Evolutionary conservation across 176 grass and related monocot species (phyloP).

Genomic region (Triticum aestivum): IWGSC_CS_RefSeq_v2.1 NC_057804.1:65511975-65512474

Average conservation of each 20-base stretch:
- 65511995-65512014: too few relatives aligned
- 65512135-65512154: background rate
- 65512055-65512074: background rate
- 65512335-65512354: too few relatives aligned
- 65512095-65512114: background rate
- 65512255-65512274: background rate
- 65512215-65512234: background rate
- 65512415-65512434: too few relatives aligned
- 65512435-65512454: too few relatives aligned
- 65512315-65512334: too few relatives aligned
- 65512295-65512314: background rate
- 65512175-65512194: background rate
- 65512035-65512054: background rate
- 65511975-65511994: too few relatives aligned
- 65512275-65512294: background rate
- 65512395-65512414: too few relatives aligned
- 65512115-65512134: background rate
- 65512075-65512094: background rate
- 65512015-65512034: background rate
- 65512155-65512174: background rate
- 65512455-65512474: too few relatives aligned
- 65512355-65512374: too few relatives aligned
- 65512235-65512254: background rate
- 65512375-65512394: too few relatives aligned
- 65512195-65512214: background rate